Base-by-base conservation (phyloP, 2,329 filamentous ascomycete genomes). In the Microascus cirrosus region DNA sequence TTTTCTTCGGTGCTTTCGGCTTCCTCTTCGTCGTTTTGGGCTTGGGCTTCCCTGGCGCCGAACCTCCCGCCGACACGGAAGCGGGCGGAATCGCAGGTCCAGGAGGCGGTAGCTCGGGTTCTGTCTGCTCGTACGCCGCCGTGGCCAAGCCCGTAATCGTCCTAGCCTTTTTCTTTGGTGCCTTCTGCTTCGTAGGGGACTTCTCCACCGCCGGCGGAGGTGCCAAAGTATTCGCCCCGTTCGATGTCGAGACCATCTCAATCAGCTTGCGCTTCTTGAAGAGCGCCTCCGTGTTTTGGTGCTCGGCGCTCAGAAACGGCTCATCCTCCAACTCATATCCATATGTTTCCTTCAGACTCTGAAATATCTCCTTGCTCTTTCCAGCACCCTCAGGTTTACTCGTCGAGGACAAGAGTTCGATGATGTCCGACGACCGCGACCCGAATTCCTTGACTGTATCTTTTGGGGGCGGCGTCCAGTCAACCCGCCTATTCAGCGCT, bases 111-210 rank as follows among this genome's bases (percentile, higher is more conserved):
- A 34, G 51, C 56, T 76, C 68, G 3, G 69, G 66, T 2, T 57
- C 48, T 36, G 24, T 24, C 15, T 72, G 66, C 25, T 73, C 67
- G 65, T 92, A 94, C 4, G 83, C 82, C 13, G 88, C 85, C 1
- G 85, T 93, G 12, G 89, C 88, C 55, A 89, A 73, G 48, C 84
- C 88, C 0, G 90, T 95, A 59, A 95, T 85, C 0, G 90, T 95
- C 48, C 83, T 83, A 0, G 84, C 72, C 68, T 87, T 92, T 70
- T 88, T 90, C 69, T 82, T 84, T 3, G 78, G 72, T 5, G 75
- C 73, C 62, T 83, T 86, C 24, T 71, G 67, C 34, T 53, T 57
- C 65, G 56, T 34, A 1, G 56, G 51, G 13, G 36, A 58, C 22
- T 81, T 82, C 1, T 64, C 61, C 0, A 71, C 71, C 1, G 71